Evolutionary conservation across 805 yeast genomes (phyloP).

Genomic region (Cyberlindnera mycetangii): DNA sequence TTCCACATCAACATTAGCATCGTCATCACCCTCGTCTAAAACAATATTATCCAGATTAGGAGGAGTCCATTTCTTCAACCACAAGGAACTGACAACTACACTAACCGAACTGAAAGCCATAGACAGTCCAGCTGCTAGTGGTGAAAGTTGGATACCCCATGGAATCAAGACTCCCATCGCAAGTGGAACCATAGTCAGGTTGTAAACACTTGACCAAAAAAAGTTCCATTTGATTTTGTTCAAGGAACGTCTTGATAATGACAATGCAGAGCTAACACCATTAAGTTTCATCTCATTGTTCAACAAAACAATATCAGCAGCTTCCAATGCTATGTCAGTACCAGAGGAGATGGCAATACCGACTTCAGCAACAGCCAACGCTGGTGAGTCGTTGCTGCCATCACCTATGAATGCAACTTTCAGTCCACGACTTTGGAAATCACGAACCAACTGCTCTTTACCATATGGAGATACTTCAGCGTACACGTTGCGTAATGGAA

Average conservation of each 20-base stretch:
- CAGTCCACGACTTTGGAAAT: conserved; percentile 45
- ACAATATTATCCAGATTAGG: conserved; percentile 16
- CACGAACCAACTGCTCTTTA: conserved; percentile 64
- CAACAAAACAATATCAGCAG: conserved; percentile 88
- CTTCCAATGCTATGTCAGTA: conserved; percentile 93
- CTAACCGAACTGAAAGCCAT: conserved; percentile 94
- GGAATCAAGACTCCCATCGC: conserved; percentile 93
- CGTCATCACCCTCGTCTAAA: conserved; percentile 1
- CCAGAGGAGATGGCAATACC: conserved; percentile 93
- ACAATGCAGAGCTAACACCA: conserved; percentile 60
- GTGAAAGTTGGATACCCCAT: conserved; percentile 72
- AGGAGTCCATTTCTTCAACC: conserved; percentile 64
- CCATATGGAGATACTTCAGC: conserved; percentile 76
- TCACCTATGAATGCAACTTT: conserved; percentile 91
- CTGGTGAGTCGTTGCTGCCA: conserved; percentile 98
- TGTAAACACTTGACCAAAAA: conserved; percentile 83
- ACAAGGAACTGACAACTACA: conserved; percentile 77
- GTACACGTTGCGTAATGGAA: conserved; percentile 60
- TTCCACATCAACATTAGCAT: conserved; percentile 17
- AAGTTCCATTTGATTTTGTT: conserved; percentile 75
- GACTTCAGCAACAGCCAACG: conserved; percentile 79
- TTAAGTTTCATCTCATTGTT: conserved; percentile 37
- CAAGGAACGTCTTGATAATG: conserved; percentile 69
- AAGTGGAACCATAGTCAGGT: conserved; percentile 81
- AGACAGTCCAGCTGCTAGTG: conserved; percentile 85